A percentile compares a stretch with the other conserved stretches of the same genome.
Conservation (phyloP, 768 basidiomycete genomes). For the Pleurotus ostreatus region DNA sequence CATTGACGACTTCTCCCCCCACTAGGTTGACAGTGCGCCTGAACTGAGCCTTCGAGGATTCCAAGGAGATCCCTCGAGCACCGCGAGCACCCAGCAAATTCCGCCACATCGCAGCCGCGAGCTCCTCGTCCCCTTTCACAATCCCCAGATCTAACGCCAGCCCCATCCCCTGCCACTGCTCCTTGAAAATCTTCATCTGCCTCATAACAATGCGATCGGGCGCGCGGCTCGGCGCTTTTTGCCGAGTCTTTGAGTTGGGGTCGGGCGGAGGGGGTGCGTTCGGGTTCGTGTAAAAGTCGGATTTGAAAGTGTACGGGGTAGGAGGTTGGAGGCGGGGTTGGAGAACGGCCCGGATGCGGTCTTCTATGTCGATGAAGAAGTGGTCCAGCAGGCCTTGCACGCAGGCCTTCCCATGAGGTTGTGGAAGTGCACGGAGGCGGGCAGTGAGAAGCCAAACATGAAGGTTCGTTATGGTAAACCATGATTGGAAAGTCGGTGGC, state of each 20-base stretch:
- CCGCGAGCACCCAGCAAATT: constrained; percentile 87
- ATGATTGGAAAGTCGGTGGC: constrained; percentile 93
- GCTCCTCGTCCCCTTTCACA: constrained; percentile 70
- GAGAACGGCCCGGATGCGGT: constrained; percentile 78
- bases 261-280: constrained; percentile 22
- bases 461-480: constrained; percentile 91
- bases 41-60: constrained; percentile 30
- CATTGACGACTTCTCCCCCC: constrained; percentile 59
- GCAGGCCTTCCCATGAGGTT: constrained; percentile 60
- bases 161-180: constrained; percentile 85
- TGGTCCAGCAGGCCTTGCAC: constrained; percentile 87
- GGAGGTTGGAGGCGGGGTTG: constrained; percentile 46
- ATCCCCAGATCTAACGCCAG: constrained; percentile 79
- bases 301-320: constrained; percentile 41
- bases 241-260: constrained; percentile 19
- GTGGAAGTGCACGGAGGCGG: constrained; percentile 79
- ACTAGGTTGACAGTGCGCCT: constrained; percentile 68
- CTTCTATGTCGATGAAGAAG: constrained; percentile 93
- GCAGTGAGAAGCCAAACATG: constrained; percentile 91
- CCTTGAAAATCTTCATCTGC: constrained; percentile 89
- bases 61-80: constrained; percentile 60
- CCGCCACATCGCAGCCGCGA: constrained; percentile 88
- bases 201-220: constrained; percentile 77
- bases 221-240: constrained; percentile 33
- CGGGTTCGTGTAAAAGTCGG: constrained; percentile 44